A percentile compares a stretch with the other conserved stretches of the same genome.
Conservation (phyloP, 2,329 filamentous ascomycete species). For the Dryadomyces quercus-mongolicae region DNA sequence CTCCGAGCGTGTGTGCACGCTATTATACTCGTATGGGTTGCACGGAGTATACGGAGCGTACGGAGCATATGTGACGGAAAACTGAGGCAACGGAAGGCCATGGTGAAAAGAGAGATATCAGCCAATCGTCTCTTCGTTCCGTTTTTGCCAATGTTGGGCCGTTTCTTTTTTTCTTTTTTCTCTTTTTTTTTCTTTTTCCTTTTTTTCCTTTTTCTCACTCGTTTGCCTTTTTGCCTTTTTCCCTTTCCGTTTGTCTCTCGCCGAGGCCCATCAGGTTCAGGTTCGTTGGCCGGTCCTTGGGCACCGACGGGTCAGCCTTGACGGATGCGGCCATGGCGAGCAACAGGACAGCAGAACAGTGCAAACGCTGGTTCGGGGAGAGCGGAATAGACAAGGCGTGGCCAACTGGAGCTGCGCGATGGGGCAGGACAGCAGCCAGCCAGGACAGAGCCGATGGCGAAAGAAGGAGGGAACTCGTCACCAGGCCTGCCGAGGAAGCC, state of each 20-base stretch:
- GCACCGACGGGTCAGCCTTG: not conserved
- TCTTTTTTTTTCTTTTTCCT: not conserved
- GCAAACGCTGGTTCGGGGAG: not conserved
- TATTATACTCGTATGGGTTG: too few species aligned
- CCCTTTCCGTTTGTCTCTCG: not conserved
- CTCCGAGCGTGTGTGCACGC: too few species aligned
- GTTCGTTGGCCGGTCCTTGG: not conserved
- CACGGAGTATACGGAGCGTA: too few species aligned
- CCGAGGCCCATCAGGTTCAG: not conserved
- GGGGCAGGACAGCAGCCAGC: not conserved
- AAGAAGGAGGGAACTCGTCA: not conserved
- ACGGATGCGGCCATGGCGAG: too few species aligned
- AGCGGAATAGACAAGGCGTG: not conserved
- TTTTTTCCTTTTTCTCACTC: not conserved
- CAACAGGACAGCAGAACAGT: not conserved
- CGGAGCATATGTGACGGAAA: too few species aligned
- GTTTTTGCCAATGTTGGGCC: not conserved
- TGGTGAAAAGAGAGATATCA: too few species aligned
- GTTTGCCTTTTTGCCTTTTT: not conserved
- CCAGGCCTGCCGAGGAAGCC: not conserved
- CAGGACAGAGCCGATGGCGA: not conserved
- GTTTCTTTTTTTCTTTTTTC: not conserved
- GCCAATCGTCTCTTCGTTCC: too few species aligned
- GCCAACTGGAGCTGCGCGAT: not conserved
- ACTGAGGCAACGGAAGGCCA: too few species aligned